Base-by-base conservation (phyloP, 345 rosid genomes). In the Citrus sp. region DNA sequence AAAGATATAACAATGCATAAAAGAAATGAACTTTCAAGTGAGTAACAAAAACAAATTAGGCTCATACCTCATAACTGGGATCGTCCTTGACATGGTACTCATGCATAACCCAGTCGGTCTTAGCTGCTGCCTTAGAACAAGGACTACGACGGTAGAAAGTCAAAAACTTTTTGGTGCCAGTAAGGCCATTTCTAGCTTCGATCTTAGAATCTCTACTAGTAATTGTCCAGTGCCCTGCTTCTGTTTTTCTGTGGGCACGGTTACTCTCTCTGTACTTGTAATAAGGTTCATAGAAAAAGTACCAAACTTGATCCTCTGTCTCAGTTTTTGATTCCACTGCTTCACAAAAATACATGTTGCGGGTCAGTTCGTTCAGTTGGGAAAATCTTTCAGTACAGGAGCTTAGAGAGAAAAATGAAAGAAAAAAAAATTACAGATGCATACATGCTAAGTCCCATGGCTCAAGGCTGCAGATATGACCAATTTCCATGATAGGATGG, bases 141-240 rank as follows among this genome's bases (percentile, higher is more conserved):
- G 4, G 5, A 59, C 27, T 9, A n/a, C 2, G 12, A n/a, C 28
- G 27, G 62, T 59, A 59, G 62, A 59, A 59, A 59, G 62, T 59
- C 62, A 59, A 59, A 59, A 8, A 2, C 14, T n/a, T n/a, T 59
- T 59, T 59, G 62, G 12, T 59, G 24, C 62, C 27, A 24, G 12
- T 7, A n/a, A 24, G 9, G 10, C 27, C 62, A n/a, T n/a, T 58
- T 58, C 25, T 77, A 22, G 35, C 78, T 27, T 71, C 69, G 72
- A 87, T 75, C 16, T 34, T 4, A 2, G 87, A 81, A 58, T 51
- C 55, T 13, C 21, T 64, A 18, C 90, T 86, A 0, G 88, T 82
- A 40, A 73, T 7, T 80, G 84, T 87, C 89, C 89, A 89, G 30
- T 8, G 78, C 6, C 92, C 89, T 25, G n/a, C 7, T 49, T 6